Evolutionary conservation across 345 rosid species (phyloP).

Genomic region (Citrus reticulata): DNA sequence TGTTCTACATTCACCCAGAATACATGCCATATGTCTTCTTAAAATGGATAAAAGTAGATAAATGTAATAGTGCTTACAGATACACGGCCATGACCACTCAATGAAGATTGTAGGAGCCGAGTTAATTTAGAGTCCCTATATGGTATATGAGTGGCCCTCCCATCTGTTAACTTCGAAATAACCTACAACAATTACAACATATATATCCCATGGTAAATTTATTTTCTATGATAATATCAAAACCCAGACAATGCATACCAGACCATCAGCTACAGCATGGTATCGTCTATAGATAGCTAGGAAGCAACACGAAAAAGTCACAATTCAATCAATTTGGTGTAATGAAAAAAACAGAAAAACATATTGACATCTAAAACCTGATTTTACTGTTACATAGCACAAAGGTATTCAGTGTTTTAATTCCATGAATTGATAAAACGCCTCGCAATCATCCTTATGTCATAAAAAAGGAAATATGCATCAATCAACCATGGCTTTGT

Average conservation of each 20-base stretch:
- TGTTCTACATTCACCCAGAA: background rate
- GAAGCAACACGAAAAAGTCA: background rate
- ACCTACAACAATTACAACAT: constrained; percentile 49
- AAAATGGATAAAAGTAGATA: background rate
- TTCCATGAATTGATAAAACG: background rate
- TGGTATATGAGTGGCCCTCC: constrained; percentile 83
- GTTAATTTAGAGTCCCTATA: constrained; percentile 98
- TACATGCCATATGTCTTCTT: constrained; percentile 13
- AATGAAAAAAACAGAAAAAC: background rate
- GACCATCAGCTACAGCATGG: background rate
- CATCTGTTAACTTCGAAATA: constrained; percentile 96
- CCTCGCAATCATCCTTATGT: background rate
- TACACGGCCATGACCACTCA: constrained; percentile 99
- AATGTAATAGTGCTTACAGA: constrained; percentile 57
- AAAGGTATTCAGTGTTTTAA: background rate
- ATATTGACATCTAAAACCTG: background rate
- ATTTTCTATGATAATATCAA: background rate
- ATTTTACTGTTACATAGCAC: background rate
- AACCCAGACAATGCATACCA: background rate
- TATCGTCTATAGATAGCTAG: background rate
- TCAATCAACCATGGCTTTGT: background rate
- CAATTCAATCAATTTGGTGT: background rate
- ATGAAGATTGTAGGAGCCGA: constrained; percentile 92
- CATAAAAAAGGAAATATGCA: background rate
- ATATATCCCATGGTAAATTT: constrained; percentile 6